Base-by-base conservation (phyloP, 2,329 filamentous ascomycete species). In the Epichloe bromicola region DNA sequence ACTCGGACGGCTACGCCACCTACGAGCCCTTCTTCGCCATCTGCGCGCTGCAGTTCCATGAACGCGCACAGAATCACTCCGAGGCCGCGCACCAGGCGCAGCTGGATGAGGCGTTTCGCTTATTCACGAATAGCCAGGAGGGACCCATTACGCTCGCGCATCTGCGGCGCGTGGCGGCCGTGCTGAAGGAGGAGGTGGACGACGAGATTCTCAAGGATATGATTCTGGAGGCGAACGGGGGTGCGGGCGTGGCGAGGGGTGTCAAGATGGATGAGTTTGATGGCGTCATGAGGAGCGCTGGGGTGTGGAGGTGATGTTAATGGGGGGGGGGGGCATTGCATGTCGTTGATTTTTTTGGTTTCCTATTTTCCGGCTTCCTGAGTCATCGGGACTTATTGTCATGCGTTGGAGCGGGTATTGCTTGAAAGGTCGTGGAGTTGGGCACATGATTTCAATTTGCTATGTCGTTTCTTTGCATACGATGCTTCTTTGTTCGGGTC, bases 211-310 rank as follows among this genome's bases (percentile, higher is more conserved):
- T 98, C 62, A 81, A 80, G 70, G 89, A 96, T 71, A 98, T 98
- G 93, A 85, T 98, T 52, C 72, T 89, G 46, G 91, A 97, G 73
- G 93, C 91, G 46, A 96, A 94, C 66, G 87, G 86, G 3, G 88
- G 87, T 1, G 80, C 76, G 4, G 83, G 85, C 15, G 77, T 86
- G 11, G 79, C 74, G 38, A 77, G 73, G 51, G 88, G 86, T 7
- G 91, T 95, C 10, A 79, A 74, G 40, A 73, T 83, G 61, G 83
- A 86, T 49, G 88, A 96, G 62, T 95, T 95, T 68, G 85, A 89
- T 67, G 79, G 79, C 50, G 86, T 95, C 5, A 91, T 95, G 88
- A 79, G 75, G 57, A 75, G 86, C 59, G 90, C 89, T 5, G 89
- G 89, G 1, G 82, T 90, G 38, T 91, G 91, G 76, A 82, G 80